Evolutionary conservation across 768 basidiomycete genomes (phyloP), one percentile per base, ranked within the genome.

Genomic region (Suillus brevipes): DNA sequence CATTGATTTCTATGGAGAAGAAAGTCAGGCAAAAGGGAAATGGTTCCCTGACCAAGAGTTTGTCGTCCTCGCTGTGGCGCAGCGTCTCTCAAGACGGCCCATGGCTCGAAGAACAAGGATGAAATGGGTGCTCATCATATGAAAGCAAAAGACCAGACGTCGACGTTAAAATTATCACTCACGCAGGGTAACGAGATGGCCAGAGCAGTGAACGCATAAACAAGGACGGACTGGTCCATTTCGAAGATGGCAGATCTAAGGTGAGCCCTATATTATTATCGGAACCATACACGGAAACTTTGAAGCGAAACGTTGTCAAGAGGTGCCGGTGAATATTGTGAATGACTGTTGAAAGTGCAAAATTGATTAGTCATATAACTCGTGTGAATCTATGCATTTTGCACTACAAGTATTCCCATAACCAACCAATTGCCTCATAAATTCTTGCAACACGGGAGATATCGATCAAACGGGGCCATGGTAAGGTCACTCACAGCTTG

Each of bases 101-200:
- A 78, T 71, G 73, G 81, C 89, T 93, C 92, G 81, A 90, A 93
- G 91, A 93, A 94, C 91, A 94, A 94, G 91, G 91, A 94, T 94
- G 92, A 91, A 85, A 76, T 64, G 79, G 81, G 80, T 77, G 69
- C 79, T 86, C 89, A 91, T 91, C 91, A 67, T 73, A 64, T 52
- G 53, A 64, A n/a, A 56, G 37, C 9, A 36, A 16, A 25, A 53
- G 5, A n/a, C 57, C 25, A 64, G 36, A 52, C 3, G 18, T 59
- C 28, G 63, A 61, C 49, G 43, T n/a, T 57, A 14, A 28, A 62
- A 42, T 23, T 34, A 40, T 14, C 36, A 78, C 75, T 77, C 68
- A 78, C 75, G 13, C 69, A 65, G 36, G 75, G 71, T 64, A 75
- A 59, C 9, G 69, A 60, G 55, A 73, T 16, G 62, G 70, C 69